These are phyloP conservation scores for Vigna angularis DNA, from an alignment of 306 rosid genomes.

Conservation along the genomic window DNA sequence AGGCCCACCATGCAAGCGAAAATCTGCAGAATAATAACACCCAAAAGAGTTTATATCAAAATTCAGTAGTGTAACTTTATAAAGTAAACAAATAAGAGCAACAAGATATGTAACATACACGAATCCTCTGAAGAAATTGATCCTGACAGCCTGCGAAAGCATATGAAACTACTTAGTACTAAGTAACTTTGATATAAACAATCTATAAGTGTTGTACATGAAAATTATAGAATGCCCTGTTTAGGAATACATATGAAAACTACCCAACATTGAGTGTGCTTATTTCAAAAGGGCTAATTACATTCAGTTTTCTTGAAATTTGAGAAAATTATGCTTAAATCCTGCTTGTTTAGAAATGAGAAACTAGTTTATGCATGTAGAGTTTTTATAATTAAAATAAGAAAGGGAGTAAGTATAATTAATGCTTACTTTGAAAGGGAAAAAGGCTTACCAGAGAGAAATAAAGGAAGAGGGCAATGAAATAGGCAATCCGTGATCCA, in stretches of 20 bases:
- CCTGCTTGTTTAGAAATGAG: too few relatives aligned
- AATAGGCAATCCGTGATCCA: constrained; percentile 76
- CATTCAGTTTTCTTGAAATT: background rate
- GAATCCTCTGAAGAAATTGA: constrained; percentile 84
- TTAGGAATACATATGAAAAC: background rate
- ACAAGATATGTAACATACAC: constrained; percentile 53
- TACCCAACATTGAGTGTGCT: background rate
- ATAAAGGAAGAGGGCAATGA: constrained; percentile 86
- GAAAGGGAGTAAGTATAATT: background rate
- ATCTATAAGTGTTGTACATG: background rate
- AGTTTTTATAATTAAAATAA: background rate
- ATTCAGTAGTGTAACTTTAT: background rate
- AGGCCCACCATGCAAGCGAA: constrained; percentile 98
- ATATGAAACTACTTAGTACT: constrained; percentile 35
- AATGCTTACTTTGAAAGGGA: too few relatives aligned
- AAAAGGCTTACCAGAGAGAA: constrained; percentile 73
- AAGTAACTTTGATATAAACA: constrained; percentile 8
- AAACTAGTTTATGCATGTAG: too few relatives aligned
- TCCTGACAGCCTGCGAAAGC: constrained; percentile 76
- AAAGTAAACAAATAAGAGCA: background rate
- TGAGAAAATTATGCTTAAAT: background rate
- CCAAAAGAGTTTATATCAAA: constrained; percentile 36
- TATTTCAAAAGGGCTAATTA: background rate
- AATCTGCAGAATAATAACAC: constrained; percentile 59
- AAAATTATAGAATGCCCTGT: background rate